Evolutionary conservation across 192 early-diverging fungal genomes (phyloP).

Genomic region (Coemansia sp.): DNA sequence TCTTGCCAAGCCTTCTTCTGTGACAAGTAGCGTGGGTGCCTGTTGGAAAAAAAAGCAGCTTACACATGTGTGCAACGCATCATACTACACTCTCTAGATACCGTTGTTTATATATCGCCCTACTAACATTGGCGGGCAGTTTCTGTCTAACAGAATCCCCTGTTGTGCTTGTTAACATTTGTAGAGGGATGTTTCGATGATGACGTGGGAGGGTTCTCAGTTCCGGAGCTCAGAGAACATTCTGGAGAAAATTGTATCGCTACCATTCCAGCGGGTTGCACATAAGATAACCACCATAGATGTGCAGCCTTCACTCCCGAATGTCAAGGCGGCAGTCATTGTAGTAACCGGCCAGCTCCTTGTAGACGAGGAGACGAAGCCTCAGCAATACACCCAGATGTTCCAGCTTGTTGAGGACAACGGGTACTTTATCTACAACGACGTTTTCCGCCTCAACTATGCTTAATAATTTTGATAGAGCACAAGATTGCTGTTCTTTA

Average conservation of each 20-base stretch:
- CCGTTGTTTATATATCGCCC: neutral
- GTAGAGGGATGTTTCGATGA: conserved; percentile 78
- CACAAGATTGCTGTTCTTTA: too few species aligned
- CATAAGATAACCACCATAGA: conserved; percentile 79
- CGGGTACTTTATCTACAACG: conserved; percentile 82
- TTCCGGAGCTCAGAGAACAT: conserved; percentile 64
- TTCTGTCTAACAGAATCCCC: neutral
- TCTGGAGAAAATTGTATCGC: conserved; percentile 70
- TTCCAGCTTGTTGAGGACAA: conserved; percentile 82
- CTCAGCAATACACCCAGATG: conserved; percentile 81
- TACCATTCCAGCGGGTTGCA: conserved; percentile 76
- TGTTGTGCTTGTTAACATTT: neutral
- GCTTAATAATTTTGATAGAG: conserved; percentile 25
- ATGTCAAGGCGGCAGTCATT: conserved; percentile 67
- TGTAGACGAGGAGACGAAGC: conserved; percentile 80
- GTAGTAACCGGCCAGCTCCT: conserved; percentile 85
- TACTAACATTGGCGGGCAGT: neutral
- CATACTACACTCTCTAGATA: too few species aligned
- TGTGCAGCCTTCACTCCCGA: conserved; percentile 72
- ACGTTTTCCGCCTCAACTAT: conserved; percentile 82
- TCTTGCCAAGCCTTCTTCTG: too few species aligned
- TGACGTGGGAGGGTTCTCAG: conserved; percentile 81
- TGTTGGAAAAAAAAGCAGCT: too few species aligned
- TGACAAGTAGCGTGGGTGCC: too few species aligned
- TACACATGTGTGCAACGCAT: too few species aligned